Evolutionary conservation across 2,329 filamentous ascomycete species (phyloP), one percentile per base, ranked within the genome.

Genomic region (Talaromyces piceae): DNA sequence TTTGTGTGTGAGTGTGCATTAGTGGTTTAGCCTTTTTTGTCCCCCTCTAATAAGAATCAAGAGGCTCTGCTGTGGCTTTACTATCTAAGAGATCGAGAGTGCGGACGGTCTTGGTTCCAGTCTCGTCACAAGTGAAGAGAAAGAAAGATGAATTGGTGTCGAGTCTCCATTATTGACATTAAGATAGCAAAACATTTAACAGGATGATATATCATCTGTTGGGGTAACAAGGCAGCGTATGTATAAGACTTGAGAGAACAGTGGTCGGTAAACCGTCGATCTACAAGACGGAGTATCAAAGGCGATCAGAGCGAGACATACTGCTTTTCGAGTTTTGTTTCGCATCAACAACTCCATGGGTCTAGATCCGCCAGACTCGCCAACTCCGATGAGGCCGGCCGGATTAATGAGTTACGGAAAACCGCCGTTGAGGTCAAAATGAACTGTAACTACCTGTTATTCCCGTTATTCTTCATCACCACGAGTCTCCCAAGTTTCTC

Each of bases 41-140:
- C 45, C 50, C 26, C 45, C 41, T 8, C 23, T 46, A 25, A 52
- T 44, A 33, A 54, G 52, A 26, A 26, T 27, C 25, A 41, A 45
- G 12, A 54, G 18, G 18, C 3, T 50, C 43, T 41, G 41, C 51
- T 22, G 46, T 48, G n/a, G 46, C 50, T 37, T 63, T 61, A 47
- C 63, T 67, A 56, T 68, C 65, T 30, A 67, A 13, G 51, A 68
- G 63, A 49, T 68, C 65, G 5, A 68, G 28, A 4, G 61, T 55
- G 16, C 57, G 53, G 46, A 55, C 54, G 39, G 68, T 61, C 41
- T 59, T 62, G 33, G 61, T 56, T 4, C 62, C 63, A 7, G 39
- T 54, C 33, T 58, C 54, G 55, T 66, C 57, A 55, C 67, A 60
- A 20, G 54, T 58, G 4, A 67, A 54, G 11, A 67, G 55, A 45